These are phyloP conservation scores for Gamsiella multidivaricata DNA, from an alignment of 192 early-diverging fungal species.

Conservation along the genomic window DNA sequence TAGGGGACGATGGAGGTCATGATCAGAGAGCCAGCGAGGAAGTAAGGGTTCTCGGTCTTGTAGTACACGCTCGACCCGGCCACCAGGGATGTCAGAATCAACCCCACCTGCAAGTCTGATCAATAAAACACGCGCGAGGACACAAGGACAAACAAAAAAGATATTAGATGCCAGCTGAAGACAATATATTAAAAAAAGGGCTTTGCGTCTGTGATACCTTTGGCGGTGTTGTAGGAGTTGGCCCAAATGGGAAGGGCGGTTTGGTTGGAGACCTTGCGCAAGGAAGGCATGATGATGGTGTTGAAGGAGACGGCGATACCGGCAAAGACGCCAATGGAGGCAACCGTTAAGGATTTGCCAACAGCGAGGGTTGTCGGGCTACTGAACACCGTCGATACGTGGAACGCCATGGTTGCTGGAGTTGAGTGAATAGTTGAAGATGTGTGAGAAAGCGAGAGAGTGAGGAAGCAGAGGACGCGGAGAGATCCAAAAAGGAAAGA, in stretches of 20 bases:
- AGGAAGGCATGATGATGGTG: slow-evolving; percentile 24
- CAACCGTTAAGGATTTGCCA: slow-evolving; percentile 15
- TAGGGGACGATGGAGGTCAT: slow-evolving; percentile 30
- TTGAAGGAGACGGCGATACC: slow-evolving; percentile 26
- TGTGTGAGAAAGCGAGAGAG: background rate
- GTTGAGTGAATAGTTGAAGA: no score
- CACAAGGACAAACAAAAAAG: no score
- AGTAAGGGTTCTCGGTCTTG: slow-evolving; percentile 26
- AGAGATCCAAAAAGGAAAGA: slow-evolving; percentile 1
- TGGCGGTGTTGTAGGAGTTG: slow-evolving; percentile 8
- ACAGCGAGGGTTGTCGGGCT: background rate
- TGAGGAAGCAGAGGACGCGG: background rate
- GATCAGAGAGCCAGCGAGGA: slow-evolving; percentile 12
- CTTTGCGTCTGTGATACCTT: background rate
- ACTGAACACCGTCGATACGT: background rate
- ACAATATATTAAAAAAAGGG: background rate
- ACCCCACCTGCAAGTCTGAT: slow-evolving; percentile 12
- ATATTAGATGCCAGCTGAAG: no score
- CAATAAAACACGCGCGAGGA: no score
- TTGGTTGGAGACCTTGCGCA: slow-evolving; percentile 2
- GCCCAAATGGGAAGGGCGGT: slow-evolving; percentile 33
- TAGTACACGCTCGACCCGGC: slow-evolving; percentile 12
- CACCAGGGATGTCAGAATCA: slow-evolving; percentile 9
- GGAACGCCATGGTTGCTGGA: background rate
- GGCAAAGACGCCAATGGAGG: slow-evolving; percentile 34